Evolutionary conservation across 495 filamentous ascomycete species (phyloP).

Genomic region (Penicillium angulare): DNA sequence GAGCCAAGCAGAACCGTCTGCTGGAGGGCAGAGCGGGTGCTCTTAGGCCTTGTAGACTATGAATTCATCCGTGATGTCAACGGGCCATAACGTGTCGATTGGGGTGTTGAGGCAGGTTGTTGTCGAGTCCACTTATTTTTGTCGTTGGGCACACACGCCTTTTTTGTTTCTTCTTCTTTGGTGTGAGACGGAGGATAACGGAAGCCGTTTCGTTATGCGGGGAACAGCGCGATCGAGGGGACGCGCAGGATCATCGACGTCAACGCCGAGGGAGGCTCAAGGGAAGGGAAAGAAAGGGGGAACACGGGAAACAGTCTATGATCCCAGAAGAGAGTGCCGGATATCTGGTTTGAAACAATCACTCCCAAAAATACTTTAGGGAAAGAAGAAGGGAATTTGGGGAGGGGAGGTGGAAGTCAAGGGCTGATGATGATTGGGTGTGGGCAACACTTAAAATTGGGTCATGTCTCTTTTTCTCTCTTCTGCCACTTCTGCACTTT

Average conservation of each 20-base stretch:
- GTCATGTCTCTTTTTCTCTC: slow-evolving; percentile 6
- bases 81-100: slow-evolving; percentile 37
- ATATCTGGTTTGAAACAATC: too few relatives aligned
- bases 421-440: slow-evolving; percentile 21
- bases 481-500: too few relatives aligned
- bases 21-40: slow-evolving; percentile 48
- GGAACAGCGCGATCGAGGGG: slow-evolving; percentile 37
- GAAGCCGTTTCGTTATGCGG: slow-evolving; percentile 34
- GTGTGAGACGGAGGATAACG: slow-evolving; percentile 23
- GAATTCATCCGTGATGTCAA: slow-evolving; percentile 47
- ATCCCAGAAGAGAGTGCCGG: background rate
- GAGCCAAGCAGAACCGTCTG: slow-evolving; percentile 46
- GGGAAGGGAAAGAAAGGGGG: slow-evolving; percentile 7
- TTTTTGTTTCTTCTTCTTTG: slow-evolving; percentile 13
- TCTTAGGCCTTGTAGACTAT: slow-evolving; percentile 37
- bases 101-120: background rate
- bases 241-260: slow-evolving; percentile 39
- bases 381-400: slow-evolving; percentile 10
- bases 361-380: slow-evolving; percentile 10
- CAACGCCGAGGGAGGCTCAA: slow-evolving; percentile 31
- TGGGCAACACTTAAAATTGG: slow-evolving; percentile 1
- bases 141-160: background rate
- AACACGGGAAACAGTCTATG: background rate
- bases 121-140: too few relatives aligned
- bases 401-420: slow-evolving; percentile 12